Base-by-base conservation (phyloP, 2,329 filamentous ascomycete genomes). In the Corynespora cassiicola region DNA sequence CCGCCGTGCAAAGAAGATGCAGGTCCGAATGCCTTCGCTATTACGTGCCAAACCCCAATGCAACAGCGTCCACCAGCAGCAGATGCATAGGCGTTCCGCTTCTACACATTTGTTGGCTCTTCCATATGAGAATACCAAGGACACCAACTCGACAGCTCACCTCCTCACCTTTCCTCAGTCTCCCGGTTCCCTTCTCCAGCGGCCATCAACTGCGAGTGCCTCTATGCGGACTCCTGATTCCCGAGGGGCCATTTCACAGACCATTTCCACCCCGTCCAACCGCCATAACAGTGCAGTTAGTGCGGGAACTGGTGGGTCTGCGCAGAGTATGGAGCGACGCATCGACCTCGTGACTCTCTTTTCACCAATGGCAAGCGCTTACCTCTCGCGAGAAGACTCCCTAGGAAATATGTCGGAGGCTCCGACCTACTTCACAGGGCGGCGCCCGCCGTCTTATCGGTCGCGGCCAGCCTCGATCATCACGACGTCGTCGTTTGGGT, bases 401-500 rank as follows among this genome's bases (percentile, higher is more conserved):
- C 51, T 62, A 46, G 60, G 59, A 14, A 57, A 59, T 22, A 31
- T 66, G 6, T 67, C 64, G 2, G 63, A 65, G 31, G 54, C 55
- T 2, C 63, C 64, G 1, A 63, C 63, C 0, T 67, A 65, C 45
- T 59, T 47, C 27, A 56, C 64, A 1, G 63, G 63, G 12, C 48
- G 39, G 8, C 54, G 54, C 15, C 64, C 63, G 7, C 64, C 64
- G n/a, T 63, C 63, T 0, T 67, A 67, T 37, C 54, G 54, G 15
- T 65, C 64, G 10, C 58, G 51, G 3, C 46, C 61, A 6, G 56
- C 41, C 3, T 67, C 64, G n/a, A 40, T 59, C 2, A 40, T 55
- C 27, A 58, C 58, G 3, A 64, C 56, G 6, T 66, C 64, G 8
- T 66, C 64, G 3, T 67, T 67, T 25, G 64, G 63, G 5, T 67